A percentile compares a stretch with the other conserved stretches of the same genome.
Conservation (phyloP, 768 basidiomycete species). For the Lactarius tabidus region DNA sequence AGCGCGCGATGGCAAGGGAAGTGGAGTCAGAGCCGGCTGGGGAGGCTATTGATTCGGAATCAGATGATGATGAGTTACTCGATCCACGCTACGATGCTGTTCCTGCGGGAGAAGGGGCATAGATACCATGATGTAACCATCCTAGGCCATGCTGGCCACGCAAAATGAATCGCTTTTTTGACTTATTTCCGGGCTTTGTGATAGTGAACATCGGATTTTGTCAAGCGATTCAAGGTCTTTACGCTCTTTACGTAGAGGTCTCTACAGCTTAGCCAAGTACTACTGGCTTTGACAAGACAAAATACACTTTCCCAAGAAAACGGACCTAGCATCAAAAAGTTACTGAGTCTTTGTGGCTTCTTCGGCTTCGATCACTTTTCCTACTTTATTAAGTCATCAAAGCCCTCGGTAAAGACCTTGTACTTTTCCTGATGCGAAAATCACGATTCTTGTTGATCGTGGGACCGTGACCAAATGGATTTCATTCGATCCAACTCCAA, state of each 20-base stretch:
- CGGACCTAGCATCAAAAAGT: background rate
- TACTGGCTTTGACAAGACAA: background rate
- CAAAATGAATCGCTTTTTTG: background rate
- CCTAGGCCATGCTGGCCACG: background rate
- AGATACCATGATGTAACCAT: background rate
- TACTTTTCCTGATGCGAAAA: background rate
- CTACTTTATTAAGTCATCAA: background rate
- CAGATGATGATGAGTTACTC: too few species aligned
- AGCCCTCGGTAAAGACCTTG: background rate
- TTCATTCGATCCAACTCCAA: too few species aligned
- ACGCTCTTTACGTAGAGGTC: background rate
- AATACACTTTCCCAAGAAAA: background rate
- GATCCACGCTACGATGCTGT: too few species aligned
- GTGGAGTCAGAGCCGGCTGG: too few species aligned
- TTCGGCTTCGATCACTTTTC: background rate
- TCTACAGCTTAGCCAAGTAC: too few species aligned
- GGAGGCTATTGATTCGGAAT: too few species aligned
- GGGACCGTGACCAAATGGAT: background rate
- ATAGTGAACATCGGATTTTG: background rate
- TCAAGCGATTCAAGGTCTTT: background rate
- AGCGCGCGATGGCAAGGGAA: background rate
- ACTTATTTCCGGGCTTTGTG: background rate
- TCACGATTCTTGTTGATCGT: too few species aligned
- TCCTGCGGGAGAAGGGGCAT: too few species aligned
- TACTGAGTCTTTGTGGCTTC: background rate